Percentiles rank a stretch among this genome's conserved stretches.
Conservation (phyloP, 805 yeast species). For the Dipodascus geniculatus region DNA sequence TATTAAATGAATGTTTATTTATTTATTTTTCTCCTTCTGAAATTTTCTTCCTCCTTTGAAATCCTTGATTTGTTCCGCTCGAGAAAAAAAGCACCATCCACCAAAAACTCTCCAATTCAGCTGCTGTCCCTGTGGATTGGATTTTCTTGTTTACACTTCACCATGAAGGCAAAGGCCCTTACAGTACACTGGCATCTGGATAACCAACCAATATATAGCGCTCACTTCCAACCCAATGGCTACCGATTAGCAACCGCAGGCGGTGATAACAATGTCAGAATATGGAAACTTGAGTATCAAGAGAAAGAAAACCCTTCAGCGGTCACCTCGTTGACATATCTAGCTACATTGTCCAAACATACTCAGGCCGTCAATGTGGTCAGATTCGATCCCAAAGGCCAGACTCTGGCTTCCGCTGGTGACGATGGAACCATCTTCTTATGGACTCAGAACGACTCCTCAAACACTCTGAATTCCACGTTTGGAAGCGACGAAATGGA, state of each 20-base stretch:
- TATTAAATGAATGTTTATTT: too few species aligned
- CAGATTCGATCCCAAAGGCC: constrained; percentile 62
- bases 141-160: neutral
- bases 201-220: constrained; percentile 30
- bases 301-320: constrained; percentile 25
- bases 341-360: constrained; percentile 75
- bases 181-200: constrained; percentile 34
- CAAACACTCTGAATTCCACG: constrained; percentile 35
- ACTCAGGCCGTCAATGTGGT: constrained; percentile 92
- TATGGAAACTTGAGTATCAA: constrained; percentile 25
- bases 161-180: constrained; percentile 27
- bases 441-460: constrained; percentile 43
- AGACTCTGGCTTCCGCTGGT: constrained; percentile 72
- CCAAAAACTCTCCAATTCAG: neutral
- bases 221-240: constrained; percentile 25
- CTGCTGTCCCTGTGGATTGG: neutral
- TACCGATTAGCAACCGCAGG: constrained; percentile 76
- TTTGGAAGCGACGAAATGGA: constrained; percentile 16
- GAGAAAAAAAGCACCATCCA: neutral
- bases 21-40: neutral
- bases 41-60: neutral
- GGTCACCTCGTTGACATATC: constrained; percentile 44
- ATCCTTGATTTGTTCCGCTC: neutral
- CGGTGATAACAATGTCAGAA: constrained; percentile 82
- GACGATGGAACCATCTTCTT: constrained; percentile 85